Evolutionary conservation across 495 filamentous ascomycete species (phyloP).

Genomic region (Xylaria telfairii): DNA sequence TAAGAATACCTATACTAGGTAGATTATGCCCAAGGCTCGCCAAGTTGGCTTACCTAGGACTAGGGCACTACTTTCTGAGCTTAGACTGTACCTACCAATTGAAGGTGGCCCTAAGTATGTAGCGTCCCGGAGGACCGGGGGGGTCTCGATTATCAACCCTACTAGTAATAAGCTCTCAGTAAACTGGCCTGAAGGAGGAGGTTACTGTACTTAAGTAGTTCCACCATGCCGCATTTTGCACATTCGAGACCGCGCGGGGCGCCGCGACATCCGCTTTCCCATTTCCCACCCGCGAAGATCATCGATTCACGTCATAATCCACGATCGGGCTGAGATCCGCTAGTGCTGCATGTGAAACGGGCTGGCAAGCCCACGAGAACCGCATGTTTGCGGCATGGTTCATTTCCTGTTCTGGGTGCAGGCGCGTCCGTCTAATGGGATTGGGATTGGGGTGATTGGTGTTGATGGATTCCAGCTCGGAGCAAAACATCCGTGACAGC

Average conservation of each 20-base stretch:
- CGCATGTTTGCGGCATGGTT: background rate
- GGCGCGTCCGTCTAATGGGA: background rate
- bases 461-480: too few species aligned
- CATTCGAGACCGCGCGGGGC: background rate
- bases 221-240: too few species aligned
- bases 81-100: too few species aligned
- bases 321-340: constrained; percentile 10
- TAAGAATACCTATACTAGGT: background rate
- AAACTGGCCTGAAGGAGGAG: too few species aligned
- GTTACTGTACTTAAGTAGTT: too few species aligned
- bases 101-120: too few species aligned
- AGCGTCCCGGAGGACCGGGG: too few species aligned
- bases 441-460: background rate
- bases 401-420: constrained; percentile 1
- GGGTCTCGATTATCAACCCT: too few species aligned
- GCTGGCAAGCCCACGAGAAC: constrained; percentile 8
- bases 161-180: too few species aligned
- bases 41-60: too few species aligned
- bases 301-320: constrained; percentile 21
- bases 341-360: background rate
- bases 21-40: background rate
- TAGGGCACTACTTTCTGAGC: too few species aligned
- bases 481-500: constrained; percentile 13
- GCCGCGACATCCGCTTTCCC: background rate
- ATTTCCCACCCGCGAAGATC: background rate